Conservation (phyloP, 176 grass and related monocot species). For the Thalia dealbata region DNA sequence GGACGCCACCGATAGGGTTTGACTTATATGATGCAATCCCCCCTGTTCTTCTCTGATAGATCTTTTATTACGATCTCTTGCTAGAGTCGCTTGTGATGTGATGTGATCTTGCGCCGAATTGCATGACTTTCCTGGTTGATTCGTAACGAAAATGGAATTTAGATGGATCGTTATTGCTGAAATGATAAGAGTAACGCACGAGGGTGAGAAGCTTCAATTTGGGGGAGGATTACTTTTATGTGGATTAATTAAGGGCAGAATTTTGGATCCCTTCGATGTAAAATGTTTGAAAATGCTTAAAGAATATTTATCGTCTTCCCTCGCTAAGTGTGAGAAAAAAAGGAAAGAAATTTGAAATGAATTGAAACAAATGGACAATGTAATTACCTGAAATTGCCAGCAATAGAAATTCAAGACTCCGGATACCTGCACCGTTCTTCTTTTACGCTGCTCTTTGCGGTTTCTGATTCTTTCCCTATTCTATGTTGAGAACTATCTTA, state of each 20-base stretch:
- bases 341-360: neutral
- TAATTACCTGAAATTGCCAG: neutral
- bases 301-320: neutral
- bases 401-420: neutral
- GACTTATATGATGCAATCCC: neutral
- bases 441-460: too few species aligned
- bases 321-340: neutral
- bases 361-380: neutral
- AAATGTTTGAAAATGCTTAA: neutral
- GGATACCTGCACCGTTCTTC: too few species aligned
- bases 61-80: neutral
- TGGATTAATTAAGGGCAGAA: neutral
- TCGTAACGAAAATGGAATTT: neutral
- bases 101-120: neutral
- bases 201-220: neutral
- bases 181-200: neutral
- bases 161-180: neutral
- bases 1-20: constrained; percentile 71
- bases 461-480: too few species aligned
- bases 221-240: neutral
- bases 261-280: neutral
- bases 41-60: neutral
- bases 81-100: neutral
- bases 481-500: too few species aligned
- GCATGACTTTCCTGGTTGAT: neutral